Evolutionary conservation across 139 green algal genomes (phyloP).

Genomic region (Desmodesmus armatus): DNA sequence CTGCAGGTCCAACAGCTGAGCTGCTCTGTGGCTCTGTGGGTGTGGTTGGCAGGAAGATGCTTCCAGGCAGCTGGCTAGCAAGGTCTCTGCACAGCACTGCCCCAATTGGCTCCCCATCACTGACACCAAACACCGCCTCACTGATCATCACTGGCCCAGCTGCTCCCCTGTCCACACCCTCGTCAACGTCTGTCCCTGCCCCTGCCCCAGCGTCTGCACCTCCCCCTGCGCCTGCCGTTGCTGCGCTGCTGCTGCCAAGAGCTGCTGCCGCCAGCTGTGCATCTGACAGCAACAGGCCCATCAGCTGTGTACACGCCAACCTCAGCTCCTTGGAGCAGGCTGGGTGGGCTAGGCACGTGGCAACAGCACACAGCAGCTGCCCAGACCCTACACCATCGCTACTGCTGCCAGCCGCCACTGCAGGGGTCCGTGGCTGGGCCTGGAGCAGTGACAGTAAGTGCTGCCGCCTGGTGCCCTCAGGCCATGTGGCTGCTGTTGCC

Average conservation of each 20-base stretch:
- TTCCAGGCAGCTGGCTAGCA: constrained; percentile 24
- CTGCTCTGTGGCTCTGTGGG: too few species aligned
- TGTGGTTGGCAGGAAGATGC: too few species aligned
- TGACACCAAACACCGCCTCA: too few species aligned
- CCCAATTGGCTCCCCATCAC: constrained; percentile 44
- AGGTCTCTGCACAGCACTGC: constrained; percentile 50
- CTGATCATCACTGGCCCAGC: neutral
- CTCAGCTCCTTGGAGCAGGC: neutral
- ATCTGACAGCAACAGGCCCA: constrained; percentile 50
- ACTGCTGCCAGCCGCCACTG: constrained; percentile 4
- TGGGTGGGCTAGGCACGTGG: neutral
- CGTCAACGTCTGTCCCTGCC: neutral
- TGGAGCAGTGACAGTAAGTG: constrained; percentile 30
- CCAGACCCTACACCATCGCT: too few species aligned
- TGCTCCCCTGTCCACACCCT: too few species aligned
- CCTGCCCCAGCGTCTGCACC: neutral
- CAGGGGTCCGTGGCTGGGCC: neutral
- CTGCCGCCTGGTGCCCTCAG: constrained; percentile 14
- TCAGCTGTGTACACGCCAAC: constrained; percentile 40
- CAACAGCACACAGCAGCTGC: neutral
- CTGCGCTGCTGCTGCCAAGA: constrained; percentile 28
- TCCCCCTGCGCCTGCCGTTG: too few species aligned
- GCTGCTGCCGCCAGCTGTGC: constrained; percentile 2
- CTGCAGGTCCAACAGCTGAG: neutral
- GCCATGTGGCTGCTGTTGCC: neutral